Conservation (phyloP, 805 yeast species). For the Cyberlindnera bimundalis region DNA sequence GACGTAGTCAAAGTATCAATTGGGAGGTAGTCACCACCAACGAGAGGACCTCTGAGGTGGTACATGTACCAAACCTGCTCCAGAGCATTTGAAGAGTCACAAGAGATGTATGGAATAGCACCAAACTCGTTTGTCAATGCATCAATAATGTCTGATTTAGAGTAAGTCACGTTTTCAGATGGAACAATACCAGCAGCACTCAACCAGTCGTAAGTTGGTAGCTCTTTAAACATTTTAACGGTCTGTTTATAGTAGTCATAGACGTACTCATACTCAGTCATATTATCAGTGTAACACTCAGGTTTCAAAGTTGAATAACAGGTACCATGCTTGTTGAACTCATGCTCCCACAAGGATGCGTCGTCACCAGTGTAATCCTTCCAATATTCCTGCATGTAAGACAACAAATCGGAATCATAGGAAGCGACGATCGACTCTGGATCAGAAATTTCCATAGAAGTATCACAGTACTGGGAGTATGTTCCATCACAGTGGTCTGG, state of each 20-base stretch:
- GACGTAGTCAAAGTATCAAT: constrained; percentile 55
- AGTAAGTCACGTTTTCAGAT: constrained; percentile 50
- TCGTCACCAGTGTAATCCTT: constrained; percentile 68
- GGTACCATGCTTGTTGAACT: constrained; percentile 91
- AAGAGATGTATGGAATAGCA: constrained; percentile 55
- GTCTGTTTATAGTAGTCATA: constrained; percentile 67
- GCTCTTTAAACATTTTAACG: constrained; percentile 49
- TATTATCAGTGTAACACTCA: constrained; percentile 50
- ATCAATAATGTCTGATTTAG: constrained; percentile 48
- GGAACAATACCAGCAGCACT: constrained; percentile 71
- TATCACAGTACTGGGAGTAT: constrained; percentile 75
- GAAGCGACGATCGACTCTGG: constrained; percentile 43
- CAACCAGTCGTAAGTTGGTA: constrained; percentile 69
- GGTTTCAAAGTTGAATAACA: constrained; percentile 82
- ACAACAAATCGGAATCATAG: constrained; percentile 45
- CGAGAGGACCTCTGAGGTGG: constrained; percentile 67
- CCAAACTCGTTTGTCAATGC: constrained; percentile 53
- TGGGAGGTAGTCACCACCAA: constrained; percentile 59
- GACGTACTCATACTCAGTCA: constrained; percentile 37
- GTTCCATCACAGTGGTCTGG: constrained; percentile 85
- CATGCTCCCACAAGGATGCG: constrained; percentile 80
- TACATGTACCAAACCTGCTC: constrained; percentile 73
- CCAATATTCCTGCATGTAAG: constrained; percentile 63
- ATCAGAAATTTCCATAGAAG: constrained; percentile 49
- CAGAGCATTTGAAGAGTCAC: constrained; percentile 48